These are phyloP conservation scores for Heliamphora pulchella DNA, from an alignment of 179 eudicot genomes.

Conservation along the genomic window DNA sequence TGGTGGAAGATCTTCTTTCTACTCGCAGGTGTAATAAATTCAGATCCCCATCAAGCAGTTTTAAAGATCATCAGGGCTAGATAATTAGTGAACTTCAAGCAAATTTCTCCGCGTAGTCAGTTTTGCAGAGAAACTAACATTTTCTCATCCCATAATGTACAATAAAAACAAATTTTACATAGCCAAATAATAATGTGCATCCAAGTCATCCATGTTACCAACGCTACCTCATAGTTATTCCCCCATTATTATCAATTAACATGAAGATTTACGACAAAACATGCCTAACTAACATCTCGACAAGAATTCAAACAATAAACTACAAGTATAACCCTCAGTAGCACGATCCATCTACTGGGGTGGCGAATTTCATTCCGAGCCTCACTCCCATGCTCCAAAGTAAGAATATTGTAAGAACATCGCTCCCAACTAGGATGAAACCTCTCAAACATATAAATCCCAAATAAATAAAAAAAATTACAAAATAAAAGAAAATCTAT, in stretches of 20 bases:
- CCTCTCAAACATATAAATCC: too few species aligned
- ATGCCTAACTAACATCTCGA: background rate
- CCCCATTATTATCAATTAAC: background rate
- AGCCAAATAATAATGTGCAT: background rate
- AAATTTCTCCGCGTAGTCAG: background rate
- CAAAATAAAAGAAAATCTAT: too few species aligned
- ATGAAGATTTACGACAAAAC: background rate
- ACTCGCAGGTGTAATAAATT: background rate
- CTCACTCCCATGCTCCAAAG: too few species aligned
- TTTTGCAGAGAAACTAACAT: background rate
- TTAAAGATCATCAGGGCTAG: background rate
- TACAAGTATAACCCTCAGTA: too few species aligned
- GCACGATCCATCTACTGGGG: too few species aligned
- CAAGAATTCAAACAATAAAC: background rate
- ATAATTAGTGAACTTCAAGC: constrained; percentile 2
- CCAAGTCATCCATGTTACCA: background rate
- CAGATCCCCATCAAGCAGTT: constrained; percentile 3
- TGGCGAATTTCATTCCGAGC: too few species aligned
- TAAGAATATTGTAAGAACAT: too few species aligned
- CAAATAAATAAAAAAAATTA: too few species aligned
- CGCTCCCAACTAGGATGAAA: too few species aligned
- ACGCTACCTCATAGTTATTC: background rate
- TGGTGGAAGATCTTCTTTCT: background rate
- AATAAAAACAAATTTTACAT: background rate
- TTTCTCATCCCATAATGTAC: background rate